Evolutionary conservation across 495 filamentous ascomycete species (phyloP), one percentile per base, ranked within the genome.

Genomic region (Peziza echinospora): DNA sequence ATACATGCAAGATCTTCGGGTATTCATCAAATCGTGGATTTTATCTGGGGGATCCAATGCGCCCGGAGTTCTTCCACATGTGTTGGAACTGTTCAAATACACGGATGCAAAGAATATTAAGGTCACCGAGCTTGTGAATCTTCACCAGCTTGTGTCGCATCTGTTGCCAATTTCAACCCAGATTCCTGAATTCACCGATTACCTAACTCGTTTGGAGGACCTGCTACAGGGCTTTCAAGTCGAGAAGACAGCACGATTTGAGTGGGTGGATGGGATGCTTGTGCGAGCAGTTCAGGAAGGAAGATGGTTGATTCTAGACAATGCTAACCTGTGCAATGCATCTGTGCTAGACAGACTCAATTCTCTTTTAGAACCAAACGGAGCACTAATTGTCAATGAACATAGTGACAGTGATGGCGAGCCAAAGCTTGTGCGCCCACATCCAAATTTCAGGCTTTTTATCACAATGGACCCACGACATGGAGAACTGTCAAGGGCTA

Each of bases 261-360:
- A 93, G 58, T 99, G 91, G 91, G 73, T 89, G 2, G 91, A 96
- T 58, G 87, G 91, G 40, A 70, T 86, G 47, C 75, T 99, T 24
- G 78, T 94, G 19, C 73, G 82, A 50, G 87, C 91, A 43, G 66
- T 96, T 7, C 73, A 87, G 55, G 68, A 78, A 53, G 91, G 91
- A 23, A 66, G 82, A 39, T 99, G 91, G 91, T 67, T 99, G 42
- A 75, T 96, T 22, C 75, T 99, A 16, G 87, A 96, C 59, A 93
- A 96, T 64, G 87, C 91, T 44, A 99, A 99, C 55, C 68, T 96
- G 13, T 99, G 91, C 60, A 93, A 77, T 53, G 75, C 87, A 5
- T 93, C 89, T 4, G 87, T 96, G 9, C 73, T 99, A 2, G 91
- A 99, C 59, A 71, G 91, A 54, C 62, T 99, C 52, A 99, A 99